Evolutionary conservation across 2,329 filamentous ascomycete genomes (phyloP), one percentile per base, ranked within the genome.

Genomic region (Teratosphaeria pseudoeucalypti): DNA sequence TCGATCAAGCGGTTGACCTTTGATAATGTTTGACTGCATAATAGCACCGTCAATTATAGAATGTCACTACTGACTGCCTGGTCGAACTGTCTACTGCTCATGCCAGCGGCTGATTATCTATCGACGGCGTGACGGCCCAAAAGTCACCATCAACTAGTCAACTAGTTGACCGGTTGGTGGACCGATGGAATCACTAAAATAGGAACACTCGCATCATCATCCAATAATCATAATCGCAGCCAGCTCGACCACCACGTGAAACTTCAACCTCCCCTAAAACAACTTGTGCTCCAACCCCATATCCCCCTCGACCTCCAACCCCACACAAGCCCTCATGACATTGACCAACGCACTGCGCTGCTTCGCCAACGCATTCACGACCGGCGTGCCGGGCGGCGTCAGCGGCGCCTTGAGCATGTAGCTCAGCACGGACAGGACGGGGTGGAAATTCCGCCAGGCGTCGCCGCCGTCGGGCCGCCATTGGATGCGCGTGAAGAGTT

Each of bases 261-360:
- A 23, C 29, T 32, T 32, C 29, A 6, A 5, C 7, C 29, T 7
- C 29, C 29, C 57, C 37, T 14, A 63, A 26, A 96, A 92, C 65
- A 97, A 84, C 85, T 97, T 99, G 81, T 97, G 92, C 83, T 99
- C 94, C 57, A 97, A 84, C 49, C 92, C 96, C 94, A 99, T 99
- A 75, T 99, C 94, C 60, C 87, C 94, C 83, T 99, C 94, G 16
- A 94, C 94, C 82, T 96, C 90, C 62, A 99, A 84, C 65, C 94
- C 94, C 70, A 99, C 87, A 72, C 92, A 97, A 65, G 94, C 94
- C 71, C 92, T 91, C 86, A 99, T 95, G 78, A 99, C 96, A 81
- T 99, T 99, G 76, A 89, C 94, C 74, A 99, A 77, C 52, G 92
- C 92, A 66, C 85, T 88, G 67, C 94, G 90, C 82, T 99, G 94